These are phyloP conservation scores for Penicillium sclerotigenum DNA, from an alignment of 2,329 filamentous ascomycete species.

Conservation along the genomic window DNA sequence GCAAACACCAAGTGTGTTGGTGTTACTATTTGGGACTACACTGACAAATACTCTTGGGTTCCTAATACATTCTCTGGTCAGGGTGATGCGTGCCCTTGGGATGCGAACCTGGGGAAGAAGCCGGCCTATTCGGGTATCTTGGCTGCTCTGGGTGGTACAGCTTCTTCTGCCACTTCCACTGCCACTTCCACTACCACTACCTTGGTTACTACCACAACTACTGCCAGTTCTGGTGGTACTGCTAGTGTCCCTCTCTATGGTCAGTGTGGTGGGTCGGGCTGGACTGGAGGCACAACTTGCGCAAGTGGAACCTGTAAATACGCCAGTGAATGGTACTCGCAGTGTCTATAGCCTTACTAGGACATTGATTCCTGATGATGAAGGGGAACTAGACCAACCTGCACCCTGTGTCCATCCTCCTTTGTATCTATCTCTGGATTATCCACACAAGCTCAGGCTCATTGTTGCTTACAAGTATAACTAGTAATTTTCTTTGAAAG, in stretches of 20 bases:
- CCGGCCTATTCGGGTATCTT: constrained; percentile 43
- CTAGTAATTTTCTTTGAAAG: not conserved
- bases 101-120: constrained; percentile 48
- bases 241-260: constrained; percentile 23
- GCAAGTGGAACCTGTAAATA: constrained; percentile 27
- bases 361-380: not conserved
- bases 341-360: constrained; percentile 23
- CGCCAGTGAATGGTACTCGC: constrained; percentile 31
- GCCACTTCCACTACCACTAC: constrained; percentile 12
- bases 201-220: constrained; percentile 17
- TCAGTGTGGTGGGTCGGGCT: constrained; percentile 30
- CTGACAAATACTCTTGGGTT: constrained; percentile 48
- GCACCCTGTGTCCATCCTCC: not conserved
- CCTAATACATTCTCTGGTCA: constrained; percentile 42
- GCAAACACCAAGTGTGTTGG: constrained; percentile 33
- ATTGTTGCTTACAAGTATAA: not conserved
- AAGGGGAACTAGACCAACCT: not conserved
- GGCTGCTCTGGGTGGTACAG: constrained; percentile 22
- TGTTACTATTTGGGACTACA: constrained; percentile 44
- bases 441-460: not conserved
- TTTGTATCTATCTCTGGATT: not conserved
- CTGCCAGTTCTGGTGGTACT: constrained; percentile 2
- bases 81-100: constrained; percentile 47
- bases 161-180: constrained; percentile 9
- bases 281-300: constrained; percentile 29